phyloP scores from a whole-genome alignment of 345 rosid species.

The Eucalyptus decipiens region DNA sequence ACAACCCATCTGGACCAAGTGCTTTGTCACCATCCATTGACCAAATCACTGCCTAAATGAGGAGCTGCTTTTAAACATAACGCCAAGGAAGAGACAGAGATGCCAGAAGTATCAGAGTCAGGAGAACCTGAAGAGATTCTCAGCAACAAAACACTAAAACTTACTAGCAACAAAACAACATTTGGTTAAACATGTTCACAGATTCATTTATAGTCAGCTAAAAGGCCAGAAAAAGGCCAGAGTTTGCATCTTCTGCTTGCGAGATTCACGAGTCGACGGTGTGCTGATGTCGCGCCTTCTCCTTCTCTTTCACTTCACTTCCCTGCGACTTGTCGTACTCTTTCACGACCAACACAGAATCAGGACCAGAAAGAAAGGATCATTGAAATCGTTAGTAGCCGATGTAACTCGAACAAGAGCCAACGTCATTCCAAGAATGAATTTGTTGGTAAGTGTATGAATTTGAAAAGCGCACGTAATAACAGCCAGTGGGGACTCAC shows the following conservation, averaged over 20 bases:
- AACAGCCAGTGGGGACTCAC: background rate
- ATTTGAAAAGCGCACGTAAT: rapidly evolving
- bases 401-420: background rate
- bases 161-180: background rate
- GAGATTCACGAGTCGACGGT: background rate
- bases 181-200: background rate
- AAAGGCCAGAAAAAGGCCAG: background rate
- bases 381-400: background rate
- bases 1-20: background rate
- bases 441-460: background rate
- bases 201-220: background rate
- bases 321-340: slow-evolving; percentile 69
- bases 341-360: background rate
- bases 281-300: slow-evolving; percentile 46
- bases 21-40: background rate
- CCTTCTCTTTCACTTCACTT: slow-evolving; percentile 68
- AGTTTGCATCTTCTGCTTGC: background rate
- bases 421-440: background rate
- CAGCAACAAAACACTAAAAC: background rate
- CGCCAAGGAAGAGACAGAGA: background rate
- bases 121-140: background rate
- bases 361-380: background rate
- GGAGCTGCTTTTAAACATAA: background rate
- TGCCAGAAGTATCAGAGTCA: background rate
- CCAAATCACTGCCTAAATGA: background rate